phyloP scores from a whole-genome alignment of 495 filamentous ascomycete genomes.

The Neurospora tetrasperma region DNA sequence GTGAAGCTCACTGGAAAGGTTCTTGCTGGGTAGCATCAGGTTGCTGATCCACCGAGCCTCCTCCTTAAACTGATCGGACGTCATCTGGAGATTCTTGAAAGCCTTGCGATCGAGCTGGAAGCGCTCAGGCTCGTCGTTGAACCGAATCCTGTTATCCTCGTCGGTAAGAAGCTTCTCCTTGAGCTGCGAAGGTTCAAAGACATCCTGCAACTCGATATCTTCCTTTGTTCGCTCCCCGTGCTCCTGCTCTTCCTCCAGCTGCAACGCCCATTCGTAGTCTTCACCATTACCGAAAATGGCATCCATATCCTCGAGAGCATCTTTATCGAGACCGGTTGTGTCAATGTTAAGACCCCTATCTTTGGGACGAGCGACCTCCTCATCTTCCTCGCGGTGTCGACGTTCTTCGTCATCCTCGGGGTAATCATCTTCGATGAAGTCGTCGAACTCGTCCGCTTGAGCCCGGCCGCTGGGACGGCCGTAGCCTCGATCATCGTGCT shows the following conservation, averaged over 20 bases:
- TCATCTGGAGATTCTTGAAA: slow-evolving; percentile 64
- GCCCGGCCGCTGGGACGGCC: slow-evolving; percentile 39
- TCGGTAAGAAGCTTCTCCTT: slow-evolving; percentile 90
- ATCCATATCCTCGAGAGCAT: slow-evolving; percentile 87
- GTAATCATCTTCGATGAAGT: slow-evolving; percentile 95
- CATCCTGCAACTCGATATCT: slow-evolving; percentile 84
- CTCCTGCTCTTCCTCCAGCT: slow-evolving; percentile 72
- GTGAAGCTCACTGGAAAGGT: slow-evolving; percentile 54
- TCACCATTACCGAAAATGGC: slow-evolving; percentile 89
- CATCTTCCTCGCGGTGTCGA: slow-evolving; percentile 69
- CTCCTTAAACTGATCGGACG: slow-evolving; percentile 74
- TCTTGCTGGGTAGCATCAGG: slow-evolving; percentile 76
- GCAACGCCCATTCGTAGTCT: slow-evolving; percentile 89
- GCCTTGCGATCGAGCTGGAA: slow-evolving; percentile 86
- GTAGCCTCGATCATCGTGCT: slow-evolving; percentile 50
- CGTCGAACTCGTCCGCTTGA: slow-evolving; percentile 80
- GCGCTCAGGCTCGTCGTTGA: slow-evolving; percentile 80
- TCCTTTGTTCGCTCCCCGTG: slow-evolving; percentile 55
- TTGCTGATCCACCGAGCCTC: slow-evolving; percentile 87
- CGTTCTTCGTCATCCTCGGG: slow-evolving; percentile 76
- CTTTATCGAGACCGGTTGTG: slow-evolving; percentile 72
- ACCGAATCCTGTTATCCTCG: slow-evolving; percentile 81
- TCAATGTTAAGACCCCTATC: slow-evolving; percentile 56
- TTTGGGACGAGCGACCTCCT: slow-evolving; percentile 68
- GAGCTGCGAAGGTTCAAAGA: slow-evolving; percentile 93